Evolutionary conservation across 352 stramenopile species (phyloP).

Genomic region (Globisporangium middletonii): DNA sequence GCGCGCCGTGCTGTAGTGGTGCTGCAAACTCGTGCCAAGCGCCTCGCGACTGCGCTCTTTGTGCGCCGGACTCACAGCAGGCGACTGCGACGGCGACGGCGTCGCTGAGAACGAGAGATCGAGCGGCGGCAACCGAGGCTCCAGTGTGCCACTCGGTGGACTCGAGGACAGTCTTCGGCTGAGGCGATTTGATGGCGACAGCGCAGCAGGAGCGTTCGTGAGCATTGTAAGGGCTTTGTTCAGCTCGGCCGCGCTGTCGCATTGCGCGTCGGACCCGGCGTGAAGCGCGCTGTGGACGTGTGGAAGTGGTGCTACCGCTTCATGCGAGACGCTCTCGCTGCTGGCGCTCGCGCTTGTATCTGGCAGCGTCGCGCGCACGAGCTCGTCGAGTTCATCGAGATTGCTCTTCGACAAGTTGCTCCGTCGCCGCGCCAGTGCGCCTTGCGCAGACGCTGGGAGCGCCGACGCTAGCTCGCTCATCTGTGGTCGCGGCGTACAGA

Average conservation of each 20-base stretch:
- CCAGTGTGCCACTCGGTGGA: not conserved
- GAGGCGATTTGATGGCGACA: not conserved
- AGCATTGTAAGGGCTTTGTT: too few relatives aligned
- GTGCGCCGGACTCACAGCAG: not conserved
- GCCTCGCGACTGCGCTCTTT: not conserved
- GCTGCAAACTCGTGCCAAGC: not conserved
- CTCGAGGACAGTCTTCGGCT: not conserved
- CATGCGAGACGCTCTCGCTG: not conserved
- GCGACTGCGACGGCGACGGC: constrained; percentile 8
- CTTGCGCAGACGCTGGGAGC: not conserved
- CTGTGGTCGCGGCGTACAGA: too few relatives aligned
- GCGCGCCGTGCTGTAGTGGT: not conserved
- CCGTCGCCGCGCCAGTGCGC: not conserved
- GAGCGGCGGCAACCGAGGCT: constrained; percentile 3
- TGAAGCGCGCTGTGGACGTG: not conserved
- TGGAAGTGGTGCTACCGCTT: not conserved
- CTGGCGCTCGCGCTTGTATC: not conserved
- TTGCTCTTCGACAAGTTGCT: constrained; percentile 2
- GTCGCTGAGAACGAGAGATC: not conserved
- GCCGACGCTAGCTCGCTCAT: too few relatives aligned
- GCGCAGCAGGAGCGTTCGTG: too few relatives aligned
- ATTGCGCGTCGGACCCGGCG: too few relatives aligned
- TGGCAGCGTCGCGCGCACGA: not conserved
- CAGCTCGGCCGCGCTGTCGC: too few relatives aligned
- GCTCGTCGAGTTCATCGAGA: not conserved